Percentiles rank a stretch among this genome's conserved stretches.
These are phyloP conservation scores for Ailanthus altissimus DNA, from an alignment of 345 rosid species.

Conservation along the genomic window DNA sequence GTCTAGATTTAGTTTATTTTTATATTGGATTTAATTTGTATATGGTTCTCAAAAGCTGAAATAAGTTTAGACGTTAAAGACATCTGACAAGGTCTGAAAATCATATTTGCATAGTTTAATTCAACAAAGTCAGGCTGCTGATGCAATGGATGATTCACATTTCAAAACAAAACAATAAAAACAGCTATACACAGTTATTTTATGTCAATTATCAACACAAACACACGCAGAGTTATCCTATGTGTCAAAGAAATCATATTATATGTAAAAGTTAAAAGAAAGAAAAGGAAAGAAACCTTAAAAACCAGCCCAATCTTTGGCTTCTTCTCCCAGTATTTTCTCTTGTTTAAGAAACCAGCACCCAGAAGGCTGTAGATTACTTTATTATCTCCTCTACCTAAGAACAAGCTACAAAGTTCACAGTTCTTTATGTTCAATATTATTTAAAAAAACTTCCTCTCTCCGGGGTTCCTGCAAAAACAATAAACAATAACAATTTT, in stretches of 20 bases:
- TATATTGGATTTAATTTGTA: too few relatives aligned
- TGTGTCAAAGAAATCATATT: conserved; percentile 13
- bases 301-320: conserved; percentile 32
- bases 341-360: conserved; percentile 10
- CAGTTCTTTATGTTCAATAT: not conserved
- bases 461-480: conserved; percentile 23
- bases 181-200: conserved; percentile 11
- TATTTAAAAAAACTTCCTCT: conserved; percentile 9
- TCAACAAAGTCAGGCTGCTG: conserved; percentile 21
- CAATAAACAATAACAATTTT: conserved; percentile 14
- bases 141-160: conserved; percentile 28
- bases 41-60: not conserved
- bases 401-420: conserved; percentile 19
- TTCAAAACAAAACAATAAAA: conserved; percentile 7
- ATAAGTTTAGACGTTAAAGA: conserved; percentile 22
- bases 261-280: conserved; percentile 15
- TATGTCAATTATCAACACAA: not conserved
- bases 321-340: conserved; percentile 8
- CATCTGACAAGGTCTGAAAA: conserved; percentile 23
- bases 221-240: not conserved
- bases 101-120: conserved; percentile 9
- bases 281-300: conserved; percentile 29
- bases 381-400: not conserved
- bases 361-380: not conserved
- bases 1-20: conserved; percentile 27